Evolutionary conservation across 106 monocot species (phyloP).

Genomic region (Apostasia ramifera): DNA sequence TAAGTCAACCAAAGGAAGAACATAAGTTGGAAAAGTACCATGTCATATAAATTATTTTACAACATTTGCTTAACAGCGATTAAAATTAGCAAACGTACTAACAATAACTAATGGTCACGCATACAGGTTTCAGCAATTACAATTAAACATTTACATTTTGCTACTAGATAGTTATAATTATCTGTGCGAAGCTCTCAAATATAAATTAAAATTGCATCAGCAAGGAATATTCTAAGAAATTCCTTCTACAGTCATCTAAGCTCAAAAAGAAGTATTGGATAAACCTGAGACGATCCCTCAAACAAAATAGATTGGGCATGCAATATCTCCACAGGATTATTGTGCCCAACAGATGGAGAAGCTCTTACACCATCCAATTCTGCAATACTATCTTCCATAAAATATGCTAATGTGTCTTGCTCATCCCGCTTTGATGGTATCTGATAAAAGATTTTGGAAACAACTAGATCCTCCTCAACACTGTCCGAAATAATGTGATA

Average conservation of each 20-base stretch:
- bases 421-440: conserved; percentile 18
- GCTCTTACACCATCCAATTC: conserved; percentile 10
- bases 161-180: neutral
- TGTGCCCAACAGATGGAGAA: conserved; percentile 7
- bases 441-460: conserved; percentile 75
- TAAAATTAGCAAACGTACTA: too few relatives aligned
- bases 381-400: neutral
- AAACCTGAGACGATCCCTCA: conserved; percentile 19
- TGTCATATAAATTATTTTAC: too few relatives aligned
- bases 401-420: conserved; percentile 2
- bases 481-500: conserved; percentile 50
- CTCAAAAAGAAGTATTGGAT: neutral
- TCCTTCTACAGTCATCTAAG: neutral
- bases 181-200: neutral
- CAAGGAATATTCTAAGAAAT: neutral
- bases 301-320: neutral
- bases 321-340: conserved; percentile 16
- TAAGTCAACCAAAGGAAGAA: neutral
- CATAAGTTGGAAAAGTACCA: too few relatives aligned
- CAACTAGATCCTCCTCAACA: conserved; percentile 46
- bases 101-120: too few relatives aligned
- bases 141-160: neutral
- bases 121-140: too few relatives aligned
- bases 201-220: too few relatives aligned
- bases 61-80: too few relatives aligned